Evolutionary conservation across 768 basidiomycete genomes (phyloP).

Genomic region (Rubroboletus pulcherrimus): DNA sequence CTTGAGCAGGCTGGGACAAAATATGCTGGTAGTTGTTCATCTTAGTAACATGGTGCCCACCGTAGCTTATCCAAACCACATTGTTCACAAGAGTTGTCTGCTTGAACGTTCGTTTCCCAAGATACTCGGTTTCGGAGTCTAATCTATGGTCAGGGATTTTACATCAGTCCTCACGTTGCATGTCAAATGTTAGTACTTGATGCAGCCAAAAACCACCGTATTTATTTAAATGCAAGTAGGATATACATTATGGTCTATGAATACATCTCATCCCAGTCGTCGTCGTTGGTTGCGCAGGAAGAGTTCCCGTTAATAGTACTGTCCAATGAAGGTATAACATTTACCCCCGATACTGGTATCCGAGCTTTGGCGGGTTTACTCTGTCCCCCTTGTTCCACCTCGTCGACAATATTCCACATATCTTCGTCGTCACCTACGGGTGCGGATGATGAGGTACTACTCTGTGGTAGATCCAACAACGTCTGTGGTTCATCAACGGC

Average conservation of each 20-base stretch:
- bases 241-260: slow-evolving; percentile 23
- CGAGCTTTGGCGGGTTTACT: slow-evolving; percentile 5
- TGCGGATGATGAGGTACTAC: not conserved
- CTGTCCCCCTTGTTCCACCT: slow-evolving; percentile 40
- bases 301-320: slow-evolving; percentile 6
- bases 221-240: not conserved
- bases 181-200: not conserved
- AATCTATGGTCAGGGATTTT: not conserved
- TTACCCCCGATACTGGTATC: slow-evolving; percentile 26
- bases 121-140: not conserved
- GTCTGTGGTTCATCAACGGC: slow-evolving; percentile 13
- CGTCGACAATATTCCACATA: slow-evolving; percentile 67
- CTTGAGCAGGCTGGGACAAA: too few relatives aligned
- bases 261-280: slow-evolving; percentile 69
- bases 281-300: slow-evolving; percentile 37
- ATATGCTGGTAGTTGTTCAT: not conserved
- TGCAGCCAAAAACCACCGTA: too few relatives aligned
- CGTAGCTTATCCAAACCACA: not conserved
- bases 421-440: slow-evolving; percentile 51
- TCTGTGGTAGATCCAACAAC: slow-evolving; percentile 5
- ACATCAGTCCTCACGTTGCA: not conserved
- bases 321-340: slow-evolving; percentile 12
- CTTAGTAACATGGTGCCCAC: not conserved
- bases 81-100: not conserved
- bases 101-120: not conserved